These are phyloP conservation scores for Lasiosphaeris hirsuta DNA, from an alignment of 495 filamentous ascomycete species.

Conservation along the genomic window DNA sequence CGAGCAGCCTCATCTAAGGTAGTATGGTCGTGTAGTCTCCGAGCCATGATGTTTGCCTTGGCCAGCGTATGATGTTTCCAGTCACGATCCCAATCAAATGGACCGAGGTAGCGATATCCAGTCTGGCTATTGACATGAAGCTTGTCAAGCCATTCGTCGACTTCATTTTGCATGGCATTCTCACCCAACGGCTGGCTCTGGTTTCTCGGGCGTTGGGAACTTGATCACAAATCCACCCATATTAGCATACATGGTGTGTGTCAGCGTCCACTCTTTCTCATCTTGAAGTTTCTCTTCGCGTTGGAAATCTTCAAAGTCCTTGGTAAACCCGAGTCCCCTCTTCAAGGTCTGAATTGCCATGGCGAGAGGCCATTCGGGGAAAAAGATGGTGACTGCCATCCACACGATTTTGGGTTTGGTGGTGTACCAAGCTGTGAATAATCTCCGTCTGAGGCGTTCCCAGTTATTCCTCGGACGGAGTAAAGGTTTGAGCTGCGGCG, in stretches of 20 bases:
- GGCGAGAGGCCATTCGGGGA: conserved; percentile 4
- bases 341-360: neutral
- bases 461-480: neutral
- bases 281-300: neutral
- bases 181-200: neutral
- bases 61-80: neutral
- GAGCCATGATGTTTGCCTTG: neutral
- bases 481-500: neutral
- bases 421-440: conserved; percentile 1
- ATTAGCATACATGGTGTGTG: neutral
- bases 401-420: neutral
- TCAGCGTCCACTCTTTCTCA: neutral
- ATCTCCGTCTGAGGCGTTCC: neutral
- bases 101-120: conserved; percentile 1
- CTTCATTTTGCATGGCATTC: neutral
- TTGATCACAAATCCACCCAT: conserved; percentile 3
- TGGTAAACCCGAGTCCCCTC: neutral
- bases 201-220: neutral
- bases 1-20: neutral
- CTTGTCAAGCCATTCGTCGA: no score
- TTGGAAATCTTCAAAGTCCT: neutral
- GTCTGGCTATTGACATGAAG: neutral
- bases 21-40: neutral
- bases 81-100: conserved; percentile 2
- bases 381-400: neutral